These are phyloP conservation scores for Umbilicus rupestris DNA, from an alignment of 164 flowering plant genomes.

Conservation along the genomic window DNA sequence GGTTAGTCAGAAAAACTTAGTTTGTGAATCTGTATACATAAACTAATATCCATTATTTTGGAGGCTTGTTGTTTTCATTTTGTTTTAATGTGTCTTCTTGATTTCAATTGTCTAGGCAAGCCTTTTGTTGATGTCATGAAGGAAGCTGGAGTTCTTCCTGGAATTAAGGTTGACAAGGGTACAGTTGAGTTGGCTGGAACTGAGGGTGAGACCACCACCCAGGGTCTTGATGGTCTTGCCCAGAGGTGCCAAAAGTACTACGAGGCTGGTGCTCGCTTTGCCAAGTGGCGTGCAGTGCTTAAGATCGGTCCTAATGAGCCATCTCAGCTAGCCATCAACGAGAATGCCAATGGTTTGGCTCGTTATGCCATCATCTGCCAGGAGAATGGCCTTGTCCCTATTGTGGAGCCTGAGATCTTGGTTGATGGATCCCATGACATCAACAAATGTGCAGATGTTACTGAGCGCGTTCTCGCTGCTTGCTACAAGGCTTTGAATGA, in stretches of 20 bases:
- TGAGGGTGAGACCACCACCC: slow-evolving; percentile 73
- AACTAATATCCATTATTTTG: background rate
- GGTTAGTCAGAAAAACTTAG: background rate
- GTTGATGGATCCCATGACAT: slow-evolving; percentile 72
- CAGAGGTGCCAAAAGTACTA: slow-evolving; percentile 59
- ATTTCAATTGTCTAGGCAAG: slow-evolving; percentile 26
- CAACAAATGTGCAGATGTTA: slow-evolving; percentile 52
- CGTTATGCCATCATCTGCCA: slow-evolving; percentile 77
- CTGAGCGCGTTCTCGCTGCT: slow-evolving; percentile 35
- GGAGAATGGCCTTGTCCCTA: slow-evolving; percentile 66
- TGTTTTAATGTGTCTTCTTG: background rate
- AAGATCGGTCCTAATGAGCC: slow-evolving; percentile 68
- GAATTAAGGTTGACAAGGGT: slow-evolving; percentile 82
- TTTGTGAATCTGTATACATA: background rate
- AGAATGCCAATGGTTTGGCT: slow-evolving; percentile 67
- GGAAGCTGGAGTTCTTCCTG: slow-evolving; percentile 67
- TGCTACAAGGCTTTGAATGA: slow-evolving; percentile 75
- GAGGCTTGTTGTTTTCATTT: background rate
- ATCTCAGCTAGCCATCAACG: slow-evolving; percentile 55
- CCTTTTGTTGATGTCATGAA: slow-evolving; percentile 69
- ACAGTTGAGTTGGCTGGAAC: slow-evolving; percentile 72
- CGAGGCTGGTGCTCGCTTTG: slow-evolving; percentile 69
- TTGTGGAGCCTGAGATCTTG: slow-evolving; percentile 82
- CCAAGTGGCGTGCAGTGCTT: slow-evolving; percentile 76
- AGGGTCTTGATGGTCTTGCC: slow-evolving; percentile 71